These are phyloP conservation scores for Verticillium klebahnii DNA, from an alignment of 2,329 filamentous ascomycete species.

Conservation along the genomic window DNA sequence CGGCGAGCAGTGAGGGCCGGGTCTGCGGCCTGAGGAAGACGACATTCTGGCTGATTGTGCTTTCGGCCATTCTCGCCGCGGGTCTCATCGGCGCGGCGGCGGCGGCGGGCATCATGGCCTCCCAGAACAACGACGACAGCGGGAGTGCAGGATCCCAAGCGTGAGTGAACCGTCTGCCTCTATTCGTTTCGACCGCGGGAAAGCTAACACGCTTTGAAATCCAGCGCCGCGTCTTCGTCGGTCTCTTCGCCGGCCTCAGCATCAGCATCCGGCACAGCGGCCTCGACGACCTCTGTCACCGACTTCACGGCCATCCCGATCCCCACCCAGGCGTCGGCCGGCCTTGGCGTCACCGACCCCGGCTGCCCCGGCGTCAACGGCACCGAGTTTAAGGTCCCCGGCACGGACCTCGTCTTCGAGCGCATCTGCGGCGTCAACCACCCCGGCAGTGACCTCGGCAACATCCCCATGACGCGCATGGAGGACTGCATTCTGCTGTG, in stretches of 20 bases:
- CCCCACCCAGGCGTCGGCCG: conserved; percentile 2
- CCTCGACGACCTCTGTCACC: not conserved
- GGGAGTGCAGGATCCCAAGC: not conserved
- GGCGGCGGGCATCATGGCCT: conserved; percentile 2
- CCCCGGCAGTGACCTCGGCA: conserved; percentile 12
- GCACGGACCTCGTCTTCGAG: conserved; percentile 13
- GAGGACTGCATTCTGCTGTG: conserved; percentile 17
- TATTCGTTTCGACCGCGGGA: not conserved
- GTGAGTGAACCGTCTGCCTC: not conserved
- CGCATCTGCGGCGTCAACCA: conserved; percentile 15
- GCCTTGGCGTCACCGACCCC: not conserved
- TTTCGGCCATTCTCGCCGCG: conserved; percentile 5
- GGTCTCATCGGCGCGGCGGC: conserved; percentile 9
- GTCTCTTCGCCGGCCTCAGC: not conserved
- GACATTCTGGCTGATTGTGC: conserved; percentile 5
- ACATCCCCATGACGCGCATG: conserved; percentile 15
- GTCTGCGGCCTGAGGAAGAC: conserved; percentile 5
- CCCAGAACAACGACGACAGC: not conserved
- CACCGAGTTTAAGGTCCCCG: conserved; percentile 13
- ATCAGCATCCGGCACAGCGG: not conserved
- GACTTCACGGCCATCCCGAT: conserved; percentile 7
- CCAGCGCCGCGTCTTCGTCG: not conserved
- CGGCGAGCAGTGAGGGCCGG: not conserved
- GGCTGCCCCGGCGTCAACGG: conserved; percentile 6
- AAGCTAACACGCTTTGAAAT: too few species aligned